Conservation (phyloP, 2,329 filamentous ascomycete genomes). For the Boeremia lycopersici region DNA sequence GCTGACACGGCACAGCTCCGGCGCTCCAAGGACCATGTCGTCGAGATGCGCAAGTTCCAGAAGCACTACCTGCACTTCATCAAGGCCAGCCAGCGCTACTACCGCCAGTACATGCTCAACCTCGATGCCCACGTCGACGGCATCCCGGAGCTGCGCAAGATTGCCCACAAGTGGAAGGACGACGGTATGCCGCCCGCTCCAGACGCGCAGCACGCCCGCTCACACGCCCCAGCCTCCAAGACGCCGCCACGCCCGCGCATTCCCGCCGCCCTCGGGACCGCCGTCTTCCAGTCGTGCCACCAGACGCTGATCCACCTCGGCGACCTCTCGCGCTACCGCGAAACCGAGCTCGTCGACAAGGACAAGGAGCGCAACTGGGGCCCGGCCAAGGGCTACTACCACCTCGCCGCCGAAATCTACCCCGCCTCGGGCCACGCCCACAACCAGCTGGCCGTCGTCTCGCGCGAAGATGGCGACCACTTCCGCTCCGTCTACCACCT, state of each 20-base stretch:
- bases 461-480: slow-evolving; percentile 76
- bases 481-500: slow-evolving; percentile 88
- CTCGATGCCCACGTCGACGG: slow-evolving; percentile 66
- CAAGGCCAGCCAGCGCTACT: slow-evolving; percentile 86
- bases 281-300: slow-evolving; percentile 77
- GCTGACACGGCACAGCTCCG: slow-evolving; percentile 47
- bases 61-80: slow-evolving; percentile 84
- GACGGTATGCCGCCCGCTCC: slow-evolving; percentile 31
- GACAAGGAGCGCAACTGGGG: slow-evolving; percentile 76
- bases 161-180: slow-evolving; percentile 55
- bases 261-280: slow-evolving; percentile 60
- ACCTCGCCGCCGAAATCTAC: slow-evolving; percentile 77
- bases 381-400: slow-evolving; percentile 82
- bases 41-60: slow-evolving; percentile 76
- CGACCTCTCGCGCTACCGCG: slow-evolving; percentile 86
- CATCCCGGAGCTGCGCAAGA: slow-evolving; percentile 63
- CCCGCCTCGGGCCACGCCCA: slow-evolving; percentile 81
- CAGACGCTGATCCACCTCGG: slow-evolving; percentile 84
- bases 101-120: slow-evolving; percentile 81
- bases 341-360: slow-evolving; percentile 70
- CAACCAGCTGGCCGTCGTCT: slow-evolving; percentile 89
- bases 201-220: slow-evolving; percentile 17
- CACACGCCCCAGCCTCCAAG: slow-evolving; percentile 47
- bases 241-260: slow-evolving; percentile 34
- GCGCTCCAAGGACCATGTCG: slow-evolving; percentile 59